Conservation (phyloP, 2,329 filamentous ascomycete species). For the Aspergillus brasiliensis region DNA sequence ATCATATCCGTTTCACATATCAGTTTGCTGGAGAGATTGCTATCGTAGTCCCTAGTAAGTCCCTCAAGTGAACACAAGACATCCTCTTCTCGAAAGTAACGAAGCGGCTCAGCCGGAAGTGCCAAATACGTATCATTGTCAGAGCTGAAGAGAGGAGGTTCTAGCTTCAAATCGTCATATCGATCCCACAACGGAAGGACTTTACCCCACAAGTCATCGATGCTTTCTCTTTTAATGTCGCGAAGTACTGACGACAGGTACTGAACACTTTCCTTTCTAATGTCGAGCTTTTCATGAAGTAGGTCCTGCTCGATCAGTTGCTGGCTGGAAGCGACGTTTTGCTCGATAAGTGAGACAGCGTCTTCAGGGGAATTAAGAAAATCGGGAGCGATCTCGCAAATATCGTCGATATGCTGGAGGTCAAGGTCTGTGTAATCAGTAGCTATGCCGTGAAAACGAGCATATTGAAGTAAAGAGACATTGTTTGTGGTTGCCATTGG, state of each 20-base stretch:
- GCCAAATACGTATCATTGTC: constrained; percentile 48
- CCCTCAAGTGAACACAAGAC: not conserved
- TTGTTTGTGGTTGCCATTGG: constrained; percentile 26
- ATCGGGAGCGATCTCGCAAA: constrained; percentile 15
- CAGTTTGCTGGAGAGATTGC: not conserved
- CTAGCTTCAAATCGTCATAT: constrained; percentile 41
- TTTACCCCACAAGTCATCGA: constrained; percentile 20
- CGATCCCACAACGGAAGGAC: constrained; percentile 24
- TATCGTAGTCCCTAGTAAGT: not conserved
- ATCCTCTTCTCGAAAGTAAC: not conserved
- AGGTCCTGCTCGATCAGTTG: constrained; percentile 13
- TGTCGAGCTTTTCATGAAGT: constrained; percentile 36
- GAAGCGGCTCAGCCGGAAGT: constrained; percentile 37
- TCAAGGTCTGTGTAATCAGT: constrained; percentile 37
- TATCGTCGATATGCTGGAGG: constrained; percentile 18
- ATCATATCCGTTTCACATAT: not conserved
- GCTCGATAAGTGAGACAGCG: constrained; percentile 20
- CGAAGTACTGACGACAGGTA: constrained; percentile 35
- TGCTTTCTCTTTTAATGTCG: constrained; percentile 14
- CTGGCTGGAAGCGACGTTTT: constrained; percentile 12
- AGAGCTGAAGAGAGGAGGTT: constrained; percentile 49
- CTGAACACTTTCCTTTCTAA: constrained; percentile 32
- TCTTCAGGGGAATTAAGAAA: constrained; percentile 16
- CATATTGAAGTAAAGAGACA: constrained; percentile 50
- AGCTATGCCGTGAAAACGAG: constrained; percentile 48